These are phyloP conservation scores for Boletus mariae DNA, from an alignment of 1,284 basidiomycete genomes.

Conservation along the genomic window DNA sequence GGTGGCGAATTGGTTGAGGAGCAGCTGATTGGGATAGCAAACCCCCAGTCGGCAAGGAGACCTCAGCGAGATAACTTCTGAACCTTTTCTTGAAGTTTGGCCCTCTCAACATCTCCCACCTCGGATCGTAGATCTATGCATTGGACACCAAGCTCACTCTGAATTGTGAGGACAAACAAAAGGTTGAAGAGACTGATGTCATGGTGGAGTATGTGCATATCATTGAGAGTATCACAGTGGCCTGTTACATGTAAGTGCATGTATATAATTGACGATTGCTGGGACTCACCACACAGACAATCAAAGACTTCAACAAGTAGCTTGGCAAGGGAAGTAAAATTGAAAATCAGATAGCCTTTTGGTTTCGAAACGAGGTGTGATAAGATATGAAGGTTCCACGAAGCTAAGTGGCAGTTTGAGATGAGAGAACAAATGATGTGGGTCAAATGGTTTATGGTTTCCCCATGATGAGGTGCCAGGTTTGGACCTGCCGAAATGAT, in stretches of 20 bases:
- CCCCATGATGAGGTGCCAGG: not conserved
- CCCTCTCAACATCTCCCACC: not conserved
- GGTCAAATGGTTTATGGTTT: not conserved
- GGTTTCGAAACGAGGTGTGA: conserved; percentile 1
- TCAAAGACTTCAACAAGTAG: conserved; percentile 4
- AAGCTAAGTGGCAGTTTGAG: rapidly evolving
- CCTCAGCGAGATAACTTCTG: not conserved
- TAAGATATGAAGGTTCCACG: not conserved
- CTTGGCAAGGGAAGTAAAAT: not conserved
- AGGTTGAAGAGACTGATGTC: conserved; percentile 9
- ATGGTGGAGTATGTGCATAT: not conserved
- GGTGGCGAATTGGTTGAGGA: not conserved
- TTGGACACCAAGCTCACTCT: not conserved
- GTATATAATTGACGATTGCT: not conserved
- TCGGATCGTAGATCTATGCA: not conserved
- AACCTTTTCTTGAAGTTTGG: not conserved
- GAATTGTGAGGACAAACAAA: not conserved
- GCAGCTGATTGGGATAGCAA: not conserved
- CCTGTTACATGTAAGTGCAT: not conserved
- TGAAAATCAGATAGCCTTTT: not conserved
- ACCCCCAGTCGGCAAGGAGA: conserved; percentile 7
- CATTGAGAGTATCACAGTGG: not conserved
- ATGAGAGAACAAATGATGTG: conserved; percentile 1
- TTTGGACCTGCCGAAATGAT: conserved; percentile 1
- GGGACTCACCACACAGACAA: conserved; percentile 1